phyloP scores from a whole-genome alignment of 1,284 basidiomycete genomes.

The Boletus sp. region DNA sequence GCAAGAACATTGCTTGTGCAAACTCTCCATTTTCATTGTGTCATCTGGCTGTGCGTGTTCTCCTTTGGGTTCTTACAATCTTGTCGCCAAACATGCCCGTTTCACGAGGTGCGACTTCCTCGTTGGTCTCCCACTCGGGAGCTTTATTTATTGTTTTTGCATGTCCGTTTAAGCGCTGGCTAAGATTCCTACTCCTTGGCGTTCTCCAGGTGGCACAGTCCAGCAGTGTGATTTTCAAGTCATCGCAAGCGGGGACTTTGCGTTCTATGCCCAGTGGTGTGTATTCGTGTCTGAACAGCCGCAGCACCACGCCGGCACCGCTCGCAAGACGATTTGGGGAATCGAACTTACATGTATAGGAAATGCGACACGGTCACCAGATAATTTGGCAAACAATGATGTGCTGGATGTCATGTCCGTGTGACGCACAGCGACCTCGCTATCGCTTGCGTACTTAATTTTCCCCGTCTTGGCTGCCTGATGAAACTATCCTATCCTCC shows the following conservation, averaged over 20 bases:
- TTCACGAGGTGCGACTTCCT: constrained; percentile 20
- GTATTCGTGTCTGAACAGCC: constrained; percentile 6
- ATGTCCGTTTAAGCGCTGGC: constrained; percentile 3
- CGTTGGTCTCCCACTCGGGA: constrained; percentile 8
- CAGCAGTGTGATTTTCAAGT: constrained; percentile 7
- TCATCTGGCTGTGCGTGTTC: constrained; percentile 26
- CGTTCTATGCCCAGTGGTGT: background rate
- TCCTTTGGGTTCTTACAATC: constrained; percentile 20
- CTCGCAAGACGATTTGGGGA: constrained; percentile 20
- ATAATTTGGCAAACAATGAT: constrained; percentile 5
- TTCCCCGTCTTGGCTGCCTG: background rate
- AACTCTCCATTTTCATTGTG: constrained; percentile 10
- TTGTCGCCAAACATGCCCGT: constrained; percentile 17
- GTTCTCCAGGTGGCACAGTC: background rate
- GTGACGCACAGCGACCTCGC: constrained; percentile 13
- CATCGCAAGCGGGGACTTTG: constrained; percentile 6
- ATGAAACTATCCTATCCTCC: constrained; percentile 1
- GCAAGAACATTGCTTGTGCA: constrained; percentile 10
- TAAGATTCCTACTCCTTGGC: background rate
- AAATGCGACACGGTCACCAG: constrained; percentile 10
- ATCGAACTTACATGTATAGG: constrained; percentile 18
- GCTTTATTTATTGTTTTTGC: background rate
- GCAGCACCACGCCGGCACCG: constrained; percentile 26
- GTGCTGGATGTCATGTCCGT: constrained; percentile 30
- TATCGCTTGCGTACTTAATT: constrained; percentile 8